These are phyloP conservation scores for Myrica gale DNA, from an alignment of 306 rosid species.

Conservation along the genomic window DNA sequence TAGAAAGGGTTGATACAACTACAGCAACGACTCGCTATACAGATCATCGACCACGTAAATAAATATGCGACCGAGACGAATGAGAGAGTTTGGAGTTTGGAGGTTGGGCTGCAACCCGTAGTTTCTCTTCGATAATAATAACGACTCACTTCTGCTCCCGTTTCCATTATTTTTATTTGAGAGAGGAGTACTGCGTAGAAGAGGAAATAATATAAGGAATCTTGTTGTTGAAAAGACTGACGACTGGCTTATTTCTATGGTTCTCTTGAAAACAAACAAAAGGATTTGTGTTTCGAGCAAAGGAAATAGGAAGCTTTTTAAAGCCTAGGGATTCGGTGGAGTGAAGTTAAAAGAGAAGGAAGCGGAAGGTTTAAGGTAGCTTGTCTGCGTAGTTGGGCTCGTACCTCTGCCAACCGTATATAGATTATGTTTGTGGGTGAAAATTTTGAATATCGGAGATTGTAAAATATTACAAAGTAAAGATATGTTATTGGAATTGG, in stretches of 20 bases:
- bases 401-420: too few species aligned
- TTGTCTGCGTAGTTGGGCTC: neutral
- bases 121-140: too few species aligned
- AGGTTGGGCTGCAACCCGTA: too few species aligned
- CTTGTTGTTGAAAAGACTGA: neutral
- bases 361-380: conserved; percentile 26
- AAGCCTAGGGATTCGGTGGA: neutral
- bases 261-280: neutral
- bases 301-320: neutral
- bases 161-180: too few species aligned
- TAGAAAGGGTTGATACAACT: conserved; percentile 26
- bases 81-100: conserved; percentile 7
- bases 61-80: neutral
- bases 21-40: conserved; percentile 12
- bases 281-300: neutral
- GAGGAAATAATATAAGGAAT: neutral
- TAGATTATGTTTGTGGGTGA: too few species aligned
- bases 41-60: conserved; percentile 7
- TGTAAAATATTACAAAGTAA: too few species aligned
- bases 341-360: neutral
- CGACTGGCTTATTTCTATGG: neutral
- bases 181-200: neutral
- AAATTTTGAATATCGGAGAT: too few species aligned
- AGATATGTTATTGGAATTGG: too few species aligned
- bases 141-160: too few species aligned